phyloP scores from a whole-genome alignment of 2,329 filamentous ascomycete genomes.

The Arthrobotrys sphaeroides region DNA sequence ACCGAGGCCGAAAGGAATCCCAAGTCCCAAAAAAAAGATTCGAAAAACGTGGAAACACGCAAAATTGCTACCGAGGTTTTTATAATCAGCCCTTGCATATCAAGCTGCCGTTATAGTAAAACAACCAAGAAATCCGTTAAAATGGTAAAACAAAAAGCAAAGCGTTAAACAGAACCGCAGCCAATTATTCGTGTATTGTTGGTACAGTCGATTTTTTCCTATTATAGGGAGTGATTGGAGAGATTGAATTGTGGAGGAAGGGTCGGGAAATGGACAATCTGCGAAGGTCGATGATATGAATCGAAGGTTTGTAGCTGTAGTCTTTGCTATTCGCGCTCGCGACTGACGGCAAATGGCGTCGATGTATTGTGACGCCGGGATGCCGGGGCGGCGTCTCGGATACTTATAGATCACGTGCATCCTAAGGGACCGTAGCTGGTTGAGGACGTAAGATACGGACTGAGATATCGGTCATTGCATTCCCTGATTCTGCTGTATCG shows the following conservation, averaged over 20 bases:
- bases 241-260: too few relatives aligned
- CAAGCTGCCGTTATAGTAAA: constrained; percentile 45
- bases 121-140: constrained; percentile 17
- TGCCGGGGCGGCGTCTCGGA: not conserved
- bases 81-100: constrained; percentile 26
- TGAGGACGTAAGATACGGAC: constrained; percentile 33
- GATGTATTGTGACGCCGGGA: not conserved
- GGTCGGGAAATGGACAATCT: too few relatives aligned
- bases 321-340: not conserved
- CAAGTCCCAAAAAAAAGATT: constrained; percentile 44
- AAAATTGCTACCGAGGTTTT: constrained; percentile 38
- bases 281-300: not conserved
- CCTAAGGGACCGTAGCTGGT: not conserved
- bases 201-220: not conserved
- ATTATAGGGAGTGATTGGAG: not conserved
- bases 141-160: not conserved
- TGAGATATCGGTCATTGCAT: constrained; percentile 17
- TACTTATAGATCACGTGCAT: not conserved
- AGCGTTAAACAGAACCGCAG: not conserved
- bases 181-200: constrained; percentile 11
- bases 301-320: not conserved
- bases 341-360: not conserved
- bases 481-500: constrained; percentile 9
- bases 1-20: constrained; percentile 49
- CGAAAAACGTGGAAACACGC: constrained; percentile 27